Conservation (phyloP, 1,284 basidiomycete species). For the Coniferiporia weirii region DNA sequence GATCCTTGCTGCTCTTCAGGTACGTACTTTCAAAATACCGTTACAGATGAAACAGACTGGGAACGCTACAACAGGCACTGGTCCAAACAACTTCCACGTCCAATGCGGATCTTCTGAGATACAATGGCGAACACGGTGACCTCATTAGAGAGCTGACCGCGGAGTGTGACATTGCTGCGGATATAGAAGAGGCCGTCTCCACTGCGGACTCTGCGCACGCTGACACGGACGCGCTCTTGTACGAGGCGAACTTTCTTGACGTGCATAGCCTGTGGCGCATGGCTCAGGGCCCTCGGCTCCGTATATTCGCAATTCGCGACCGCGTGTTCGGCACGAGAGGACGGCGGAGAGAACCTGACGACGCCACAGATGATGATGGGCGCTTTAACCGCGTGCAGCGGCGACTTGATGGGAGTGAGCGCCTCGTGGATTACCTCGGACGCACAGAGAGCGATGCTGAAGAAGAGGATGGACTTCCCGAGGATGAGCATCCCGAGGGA, state of each 20-base stretch:
- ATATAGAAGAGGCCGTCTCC: constrained; percentile 44
- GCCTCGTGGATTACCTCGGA: constrained; percentile 59
- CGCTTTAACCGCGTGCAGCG: constrained; percentile 60
- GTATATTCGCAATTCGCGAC: constrained; percentile 56
- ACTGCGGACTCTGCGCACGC: constrained; percentile 50
- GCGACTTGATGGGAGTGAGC: constrained; percentile 56
- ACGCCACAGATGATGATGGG: constrained; percentile 37
- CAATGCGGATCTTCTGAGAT: constrained; percentile 48
- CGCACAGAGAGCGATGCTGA: constrained; percentile 71
- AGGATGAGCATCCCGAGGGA: constrained; percentile 11
- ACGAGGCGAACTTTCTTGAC: constrained; percentile 65
- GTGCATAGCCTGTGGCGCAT: constrained; percentile 61
- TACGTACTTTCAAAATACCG: constrained; percentile 17
- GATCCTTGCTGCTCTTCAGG: constrained; percentile 35
- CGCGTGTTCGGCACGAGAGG: constrained; percentile 35
- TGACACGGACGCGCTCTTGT: constrained; percentile 60
- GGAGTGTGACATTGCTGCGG: constrained; percentile 37
- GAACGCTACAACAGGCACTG: constrained; percentile 37
- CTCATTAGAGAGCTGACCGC: constrained; percentile 9
- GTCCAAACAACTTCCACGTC: constrained; percentile 46
- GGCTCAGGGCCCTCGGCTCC: constrained; percentile 53
- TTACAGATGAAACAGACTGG: background rate
- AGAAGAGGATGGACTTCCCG: constrained; percentile 52
- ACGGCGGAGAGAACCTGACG: constrained; percentile 29
- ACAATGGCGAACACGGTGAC: constrained; percentile 33